phyloP scores from a whole-genome alignment of 225 moss, liverwort and hornwort species.

The Sphagnum contortum region DNA sequence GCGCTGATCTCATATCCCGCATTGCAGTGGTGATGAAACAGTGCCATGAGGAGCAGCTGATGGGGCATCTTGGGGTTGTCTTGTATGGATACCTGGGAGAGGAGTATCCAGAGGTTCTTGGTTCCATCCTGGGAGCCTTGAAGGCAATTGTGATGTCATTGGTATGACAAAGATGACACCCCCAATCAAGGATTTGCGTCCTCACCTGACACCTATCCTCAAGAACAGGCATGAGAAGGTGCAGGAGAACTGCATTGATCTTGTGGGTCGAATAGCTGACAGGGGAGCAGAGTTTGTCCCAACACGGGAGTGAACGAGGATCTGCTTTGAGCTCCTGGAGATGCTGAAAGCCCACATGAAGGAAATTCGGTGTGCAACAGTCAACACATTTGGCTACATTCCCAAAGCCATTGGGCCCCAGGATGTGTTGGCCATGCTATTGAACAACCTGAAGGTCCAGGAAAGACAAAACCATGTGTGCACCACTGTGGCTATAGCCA shows the following conservation, averaged over 20 bases:
- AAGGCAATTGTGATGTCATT: constrained; percentile 99
- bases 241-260: constrained; percentile 95
- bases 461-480: constrained; percentile 97
- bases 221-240: constrained; percentile 99
- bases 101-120: constrained; percentile 97
- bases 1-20: constrained; percentile 94
- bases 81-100: constrained; percentile 93
- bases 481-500: constrained; percentile 95
- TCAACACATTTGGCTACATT: constrained; percentile 97
- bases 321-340: constrained; percentile 94
- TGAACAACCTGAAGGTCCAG: constrained; percentile 97
- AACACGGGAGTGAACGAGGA: constrained; percentile 98
- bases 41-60: constrained; percentile 95
- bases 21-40: constrained; percentile 99
- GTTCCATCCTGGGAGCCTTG: constrained; percentile 89
- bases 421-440: constrained; percentile 86
- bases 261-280: constrained; percentile 96
- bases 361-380: constrained; percentile 91
- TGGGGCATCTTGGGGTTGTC: constrained; percentile 99
- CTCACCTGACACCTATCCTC: constrained; percentile 86
- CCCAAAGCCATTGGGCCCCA: constrained; percentile 98
- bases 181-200: constrained; percentile 91
- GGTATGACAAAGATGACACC: constrained; percentile 99
- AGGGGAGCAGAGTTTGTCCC: constrained; percentile 98
- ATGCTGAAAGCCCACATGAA: constrained; percentile 99